Evolutionary conservation across 805 yeast species (phyloP).

Genomic region (Zygosaccharomyces pseudorouxii): DNA sequence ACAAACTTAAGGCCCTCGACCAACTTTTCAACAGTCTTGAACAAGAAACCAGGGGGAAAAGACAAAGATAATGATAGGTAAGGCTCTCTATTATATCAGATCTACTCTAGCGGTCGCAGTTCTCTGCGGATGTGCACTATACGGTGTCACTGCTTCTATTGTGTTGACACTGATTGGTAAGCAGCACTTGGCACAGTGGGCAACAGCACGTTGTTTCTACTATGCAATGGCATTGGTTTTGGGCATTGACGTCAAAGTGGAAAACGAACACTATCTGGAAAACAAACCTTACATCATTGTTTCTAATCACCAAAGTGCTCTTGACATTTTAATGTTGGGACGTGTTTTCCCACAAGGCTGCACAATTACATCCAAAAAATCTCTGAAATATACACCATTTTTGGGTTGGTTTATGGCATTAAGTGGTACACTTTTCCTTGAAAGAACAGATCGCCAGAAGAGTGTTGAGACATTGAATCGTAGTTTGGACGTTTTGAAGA

Average conservation of each 20-base stretch:
- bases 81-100: conserved; percentile 52
- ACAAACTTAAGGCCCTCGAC: not conserved
- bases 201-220: conserved; percentile 82
- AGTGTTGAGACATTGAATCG: conserved; percentile 69
- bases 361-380: conserved; percentile 87
- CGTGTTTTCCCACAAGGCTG: conserved; percentile 80
- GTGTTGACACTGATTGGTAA: conserved; percentile 64
- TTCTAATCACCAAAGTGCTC: conserved; percentile 86
- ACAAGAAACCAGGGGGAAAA: not conserved
- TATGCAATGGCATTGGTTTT: conserved; percentile 52
- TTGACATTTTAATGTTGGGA: conserved; percentile 81
- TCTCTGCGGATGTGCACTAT: conserved; percentile 57
- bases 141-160: conserved; percentile 75
- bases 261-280: conserved; percentile 56
- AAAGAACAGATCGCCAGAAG: conserved; percentile 69
- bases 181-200: conserved; percentile 78
- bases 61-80: conserved; percentile 16
- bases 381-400: conserved; percentile 78
- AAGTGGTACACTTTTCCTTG: conserved; percentile 87
- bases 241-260: conserved; percentile 67
- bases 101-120: conserved; percentile 50
- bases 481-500: conserved; percentile 61
- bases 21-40: not conserved
- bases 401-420: conserved; percentile 96
- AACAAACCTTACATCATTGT: conserved; percentile 71